These are phyloP conservation scores for Albifimbria verrucaria DNA, from an alignment of 2,329 filamentous ascomycete species.

Conservation along the genomic window DNA sequence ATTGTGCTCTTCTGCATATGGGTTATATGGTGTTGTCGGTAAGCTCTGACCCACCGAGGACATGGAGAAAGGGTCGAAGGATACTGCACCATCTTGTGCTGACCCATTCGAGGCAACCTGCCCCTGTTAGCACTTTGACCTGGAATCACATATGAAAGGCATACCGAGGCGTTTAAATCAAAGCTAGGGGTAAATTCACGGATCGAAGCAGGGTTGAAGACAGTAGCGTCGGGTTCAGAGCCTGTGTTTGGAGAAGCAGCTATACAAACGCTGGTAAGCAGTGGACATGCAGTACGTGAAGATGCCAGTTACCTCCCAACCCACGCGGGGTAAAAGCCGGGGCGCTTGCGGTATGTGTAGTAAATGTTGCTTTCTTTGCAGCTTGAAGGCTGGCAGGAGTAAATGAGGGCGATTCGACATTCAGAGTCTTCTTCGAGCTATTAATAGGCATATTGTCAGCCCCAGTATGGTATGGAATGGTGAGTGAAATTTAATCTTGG, in stretches of 20 bases:
- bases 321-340: slow-evolving; percentile 78
- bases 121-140: slow-evolving; percentile 2
- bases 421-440: slow-evolving; percentile 72
- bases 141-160: slow-evolving; percentile 11
- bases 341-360: slow-evolving; percentile 85
- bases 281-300: slow-evolving; percentile 11
- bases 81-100: slow-evolving; percentile 37
- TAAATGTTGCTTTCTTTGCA: slow-evolving; percentile 72
- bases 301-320: slow-evolving; percentile 33
- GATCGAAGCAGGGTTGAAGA: slow-evolving; percentile 56
- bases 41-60: slow-evolving; percentile 49
- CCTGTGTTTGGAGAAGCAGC: slow-evolving; percentile 35
- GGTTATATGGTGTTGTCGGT: slow-evolving; percentile 58
- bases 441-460: slow-evolving; percentile 10
- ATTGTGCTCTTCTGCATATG: slow-evolving; percentile 72
- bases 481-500: no score
- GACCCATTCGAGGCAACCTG: slow-evolving; percentile 45
- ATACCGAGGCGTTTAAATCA: slow-evolving; percentile 47
- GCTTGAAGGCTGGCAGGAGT: slow-evolving; percentile 61
- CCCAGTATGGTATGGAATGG: no score
- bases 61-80: slow-evolving; percentile 64
- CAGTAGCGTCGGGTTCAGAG: slow-evolving; percentile 38
- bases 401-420: slow-evolving; percentile 95
- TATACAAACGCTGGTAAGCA: slow-evolving; percentile 10
- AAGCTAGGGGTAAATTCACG: slow-evolving; percentile 60